Evolutionary conservation across 2,329 filamentous ascomycete genomes (phyloP), one percentile per base, ranked within the genome.

Genomic region (Fusarium virguliforme): DNA sequence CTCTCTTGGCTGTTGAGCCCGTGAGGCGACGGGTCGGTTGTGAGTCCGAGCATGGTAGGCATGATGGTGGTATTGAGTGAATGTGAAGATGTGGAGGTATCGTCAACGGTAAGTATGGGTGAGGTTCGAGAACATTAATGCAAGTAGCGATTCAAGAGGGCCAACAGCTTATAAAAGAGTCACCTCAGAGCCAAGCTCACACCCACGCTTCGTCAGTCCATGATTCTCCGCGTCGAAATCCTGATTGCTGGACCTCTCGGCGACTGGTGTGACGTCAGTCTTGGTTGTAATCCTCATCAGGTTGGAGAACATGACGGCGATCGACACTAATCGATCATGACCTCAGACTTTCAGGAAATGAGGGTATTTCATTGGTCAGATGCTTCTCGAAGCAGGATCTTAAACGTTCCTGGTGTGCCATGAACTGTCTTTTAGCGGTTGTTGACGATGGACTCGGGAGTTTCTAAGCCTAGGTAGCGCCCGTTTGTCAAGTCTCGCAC

Each of bases 41-140:
- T 76, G 38, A 76, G 64, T 51, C 75, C 75, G 46, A 76, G 74
- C 75, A 76, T 75, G 38, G 73, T 68, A 50, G 75, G 75, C 75
- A 76, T 76, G 70, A 48, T 73, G 65, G n/a, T 34, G 63, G 60
- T 62, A 15, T 59, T 58, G 34, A 6, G 37, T n/a, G 30, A 50
- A 18, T 55, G 37, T 18, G 18, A 18, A 18, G 28, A 22, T 37
- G 10, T 30, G 58, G 41, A 40, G 50, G 8, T 53, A 38, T 61
- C 12, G 48, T 34, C 13, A 26, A 61, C 15, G 48, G 15, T 34
- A 15, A 30, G 32, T 34, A 34, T 46, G 43, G 26, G 30, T 43
- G 41, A 37, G 43, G 30, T 60, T 54, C 38, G 55, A 41, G 37
- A 62, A 54, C 24, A 28, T 26, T 8, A 46, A 62, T 48, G 43